Evolutionary conservation across 2,329 filamentous ascomycete genomes (phyloP), one percentile per base, ranked within the genome.

Genomic region (Arthrobotrys iridis): DNA sequence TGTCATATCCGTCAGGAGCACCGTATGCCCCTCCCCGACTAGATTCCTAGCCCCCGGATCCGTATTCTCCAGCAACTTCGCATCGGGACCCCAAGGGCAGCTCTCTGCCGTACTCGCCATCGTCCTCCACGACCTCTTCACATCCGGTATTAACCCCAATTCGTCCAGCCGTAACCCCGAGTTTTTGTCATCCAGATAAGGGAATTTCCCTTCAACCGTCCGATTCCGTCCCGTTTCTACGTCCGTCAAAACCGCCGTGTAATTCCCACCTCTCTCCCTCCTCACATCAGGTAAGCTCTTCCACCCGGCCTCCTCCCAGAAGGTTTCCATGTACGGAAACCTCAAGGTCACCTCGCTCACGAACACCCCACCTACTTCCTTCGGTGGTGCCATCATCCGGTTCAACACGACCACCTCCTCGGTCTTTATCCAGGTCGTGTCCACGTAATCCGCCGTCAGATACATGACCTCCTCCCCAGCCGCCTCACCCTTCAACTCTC

Each of bases 1-100:
- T n/a, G 64, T 71, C 72, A 76, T 70, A 37, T 50, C 65, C 3
- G 65, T 76, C 58, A 66, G 24, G 0, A 76, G n/a, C 18, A 76
- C 65, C 5, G 59, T 48, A 41, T 71, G 33, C n/a, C 66, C 66
- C 20, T 71, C 66, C 18, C 55, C 60, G 4, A 24, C 50, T 13
- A 58, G 41, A 20, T 65, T 28, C 28, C 72, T 59, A 8, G 72
- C 64, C 4, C 30, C 50, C 6, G 30, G 18, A 18, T 76, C 72
- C 4, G 28, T 59, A 40, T 76, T 76, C 45, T 71, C 72, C 1
- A 70, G 35, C 22, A 76, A 26, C 30, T 37, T 37, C 26, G 72
- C 48, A 58, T 71, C 72, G 28, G 72, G 65, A 5, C 72, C 72
- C 48, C 58, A 64, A 1, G 18, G 18, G 24, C 72, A 76, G 18